Conservation (phyloP, 441 rosid genomes). For the Oxalis stricta region DNA sequence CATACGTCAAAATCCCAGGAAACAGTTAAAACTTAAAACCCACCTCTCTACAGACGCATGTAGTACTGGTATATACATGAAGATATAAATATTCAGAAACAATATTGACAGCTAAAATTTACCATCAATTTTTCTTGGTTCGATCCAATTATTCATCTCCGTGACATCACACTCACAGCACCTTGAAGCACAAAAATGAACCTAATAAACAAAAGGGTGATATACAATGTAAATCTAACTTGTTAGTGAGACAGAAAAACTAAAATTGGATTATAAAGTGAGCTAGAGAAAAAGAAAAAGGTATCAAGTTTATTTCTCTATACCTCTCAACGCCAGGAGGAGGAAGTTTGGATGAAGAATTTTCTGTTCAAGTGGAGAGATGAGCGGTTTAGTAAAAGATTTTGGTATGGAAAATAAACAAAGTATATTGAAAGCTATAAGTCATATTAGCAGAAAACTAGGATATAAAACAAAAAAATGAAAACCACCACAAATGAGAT, state of each 20-base stretch:
- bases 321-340: constrained; percentile 59
- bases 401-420: no score
- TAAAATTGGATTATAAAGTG: background rate
- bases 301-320: background rate
- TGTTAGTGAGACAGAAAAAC: constrained; percentile 1
- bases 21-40: no score
- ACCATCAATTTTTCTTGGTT: constrained; percentile 42
- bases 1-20: no score
- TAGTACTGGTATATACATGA: no score
- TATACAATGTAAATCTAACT: constrained; percentile 6
- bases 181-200: constrained; percentile 73
- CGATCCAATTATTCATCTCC: no score
- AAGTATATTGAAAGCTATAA: background rate
- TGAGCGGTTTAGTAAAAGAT: constrained; percentile 12
- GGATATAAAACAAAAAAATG: no score
- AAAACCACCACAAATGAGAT: no score
- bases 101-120: no score
- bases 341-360: constrained; percentile 59
- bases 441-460: background rate
- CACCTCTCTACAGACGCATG: no score
- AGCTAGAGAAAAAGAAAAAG: constrained; percentile 1
- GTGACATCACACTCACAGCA: no score
- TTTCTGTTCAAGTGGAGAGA: constrained; percentile 31
- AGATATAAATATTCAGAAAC: no score
- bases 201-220: constrained; percentile 24